These are phyloP conservation scores for Coemansia sp. DNA, from an alignment of 192 early-diverging fungal species.

Conservation along the genomic window DNA sequence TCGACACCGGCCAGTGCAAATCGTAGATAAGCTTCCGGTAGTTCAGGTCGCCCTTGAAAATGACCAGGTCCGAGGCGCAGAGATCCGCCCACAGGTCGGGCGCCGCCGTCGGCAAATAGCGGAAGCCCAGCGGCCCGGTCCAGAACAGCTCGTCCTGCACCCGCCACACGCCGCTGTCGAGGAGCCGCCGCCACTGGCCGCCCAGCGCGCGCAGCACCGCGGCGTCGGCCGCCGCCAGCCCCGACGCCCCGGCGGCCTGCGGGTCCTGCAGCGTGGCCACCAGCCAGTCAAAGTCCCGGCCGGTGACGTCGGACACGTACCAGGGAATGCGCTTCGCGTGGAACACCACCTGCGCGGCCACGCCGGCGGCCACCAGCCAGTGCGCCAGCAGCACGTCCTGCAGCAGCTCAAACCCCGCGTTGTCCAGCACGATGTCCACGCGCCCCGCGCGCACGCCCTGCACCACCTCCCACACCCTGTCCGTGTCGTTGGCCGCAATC, in stretches of 20 bases:
- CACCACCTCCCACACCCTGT: slow-evolving; percentile 58
- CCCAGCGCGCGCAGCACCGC: slow-evolving; percentile 54
- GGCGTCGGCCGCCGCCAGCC: slow-evolving; percentile 22
- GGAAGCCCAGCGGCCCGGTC: slow-evolving; percentile 79
- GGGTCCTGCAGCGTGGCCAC: slow-evolving; percentile 22
- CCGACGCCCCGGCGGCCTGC: slow-evolving; percentile 15
- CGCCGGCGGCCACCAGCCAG: slow-evolving; percentile 65
- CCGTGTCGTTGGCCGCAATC: slow-evolving; percentile 72
- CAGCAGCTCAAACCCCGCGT: slow-evolving; percentile 90
- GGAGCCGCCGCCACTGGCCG: slow-evolving; percentile 61
- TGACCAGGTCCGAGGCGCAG: slow-evolving; percentile 57
- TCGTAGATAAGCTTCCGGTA: slow-evolving; percentile 95
- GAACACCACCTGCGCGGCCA: slow-evolving; percentile 67
- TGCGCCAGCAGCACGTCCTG: slow-evolving; percentile 86
- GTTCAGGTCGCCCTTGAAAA: slow-evolving; percentile 98
- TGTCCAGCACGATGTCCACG: slow-evolving; percentile 86
- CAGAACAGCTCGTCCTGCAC: slow-evolving; percentile 76
- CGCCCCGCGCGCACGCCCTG: slow-evolving; percentile 54
- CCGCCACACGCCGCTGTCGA: slow-evolving; percentile 62
- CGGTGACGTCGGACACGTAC: slow-evolving; percentile 95
- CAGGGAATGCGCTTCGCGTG: slow-evolving; percentile 88
- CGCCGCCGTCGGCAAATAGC: slow-evolving; percentile 66
- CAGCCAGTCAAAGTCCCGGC: slow-evolving; percentile 73
- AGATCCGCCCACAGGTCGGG: slow-evolving; percentile 61
- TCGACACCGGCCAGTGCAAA: slow-evolving; percentile 76